phyloP scores from a whole-genome alignment of 345 rosid genomes.

The Rhodamnia argentea region DNA sequence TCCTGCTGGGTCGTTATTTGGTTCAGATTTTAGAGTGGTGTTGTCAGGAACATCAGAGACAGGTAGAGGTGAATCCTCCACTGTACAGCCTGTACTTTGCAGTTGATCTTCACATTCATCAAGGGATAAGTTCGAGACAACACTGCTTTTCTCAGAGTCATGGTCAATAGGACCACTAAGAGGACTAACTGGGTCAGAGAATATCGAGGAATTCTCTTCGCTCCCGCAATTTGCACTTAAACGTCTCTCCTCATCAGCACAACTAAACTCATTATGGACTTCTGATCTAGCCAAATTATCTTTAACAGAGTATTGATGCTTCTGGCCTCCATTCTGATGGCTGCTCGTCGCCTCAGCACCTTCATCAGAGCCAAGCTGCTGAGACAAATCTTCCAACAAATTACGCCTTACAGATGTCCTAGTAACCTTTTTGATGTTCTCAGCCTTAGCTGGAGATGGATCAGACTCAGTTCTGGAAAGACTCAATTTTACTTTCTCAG shows the following conservation, averaged over 20 bases:
- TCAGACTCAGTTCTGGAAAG: slow-evolving; percentile 72
- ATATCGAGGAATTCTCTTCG: slow-evolving; percentile 51
- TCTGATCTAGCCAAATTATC: slow-evolving; percentile 19
- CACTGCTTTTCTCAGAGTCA: slow-evolving; percentile 57
- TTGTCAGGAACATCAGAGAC: slow-evolving; percentile 38
- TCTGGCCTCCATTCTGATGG: slow-evolving; percentile 10
- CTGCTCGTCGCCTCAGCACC: slow-evolving; percentile 13
- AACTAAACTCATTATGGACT: slow-evolving; percentile 2
- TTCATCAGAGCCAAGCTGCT: slow-evolving; percentile 42
- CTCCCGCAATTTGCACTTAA: slow-evolving; percentile 28
- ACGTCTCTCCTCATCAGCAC: slow-evolving; percentile 34
- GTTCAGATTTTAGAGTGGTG: slow-evolving; percentile 15
- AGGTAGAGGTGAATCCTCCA: slow-evolving; percentile 39
- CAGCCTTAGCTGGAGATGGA: slow-evolving; percentile 36
- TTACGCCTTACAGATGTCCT: slow-evolving; percentile 43
- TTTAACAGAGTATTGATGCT: slow-evolving; percentile 3
- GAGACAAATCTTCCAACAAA: slow-evolving; percentile 69
- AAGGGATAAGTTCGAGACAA: slow-evolving; percentile 36
- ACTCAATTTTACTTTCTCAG: slow-evolving; percentile 44
- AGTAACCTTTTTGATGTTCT: slow-evolving; percentile 14
- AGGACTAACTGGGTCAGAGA: slow-evolving; percentile 48
- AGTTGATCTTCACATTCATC: slow-evolving; percentile 34
- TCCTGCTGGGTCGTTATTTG: slow-evolving; percentile 14
- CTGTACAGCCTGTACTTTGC: slow-evolving; percentile 6
- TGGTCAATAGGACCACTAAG: slow-evolving; percentile 33